Evolutionary conservation across 2,329 filamentous ascomycete species (phyloP).

Genomic region (Clonostachys solani): DNA sequence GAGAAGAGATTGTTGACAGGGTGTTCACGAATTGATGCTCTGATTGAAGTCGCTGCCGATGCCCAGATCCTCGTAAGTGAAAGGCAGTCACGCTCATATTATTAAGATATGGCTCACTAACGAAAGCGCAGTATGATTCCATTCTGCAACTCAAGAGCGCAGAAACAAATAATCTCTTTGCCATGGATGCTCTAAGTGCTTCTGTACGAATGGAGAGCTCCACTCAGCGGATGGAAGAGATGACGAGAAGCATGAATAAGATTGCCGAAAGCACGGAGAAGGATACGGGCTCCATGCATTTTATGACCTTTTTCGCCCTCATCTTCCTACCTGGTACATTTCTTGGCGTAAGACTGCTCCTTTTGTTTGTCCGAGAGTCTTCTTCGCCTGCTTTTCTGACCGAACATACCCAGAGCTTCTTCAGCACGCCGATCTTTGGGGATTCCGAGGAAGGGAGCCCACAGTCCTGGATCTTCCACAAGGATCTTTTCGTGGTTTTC

Average conservation of each 20-base stretch:
- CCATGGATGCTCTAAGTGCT: not conserved
- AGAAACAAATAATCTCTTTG: not conserved
- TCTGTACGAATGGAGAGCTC: not conserved
- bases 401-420: not conserved
- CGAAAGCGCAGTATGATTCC: not conserved
- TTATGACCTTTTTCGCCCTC: conserved; percentile 1
- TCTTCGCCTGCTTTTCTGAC: not conserved
- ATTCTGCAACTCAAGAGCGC: not conserved
- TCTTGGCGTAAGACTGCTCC: not conserved
- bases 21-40: not conserved
- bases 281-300: not conserved
- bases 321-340: not conserved
- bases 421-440: not conserved
- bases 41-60: not conserved
- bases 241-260: not conserved
- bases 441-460: not conserved
- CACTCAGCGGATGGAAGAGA: not conserved
- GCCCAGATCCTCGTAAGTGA: not conserved
- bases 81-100: not conserved
- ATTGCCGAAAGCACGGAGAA: conserved; percentile 1
- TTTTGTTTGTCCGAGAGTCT: not conserved
- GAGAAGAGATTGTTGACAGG: not conserved
- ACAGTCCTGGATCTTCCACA: not conserved
- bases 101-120: not conserved
- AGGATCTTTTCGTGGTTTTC: not conserved